Base-by-base conservation (phyloP, 495 filamentous ascomycete species). In the Neurospora africana region DNA sequence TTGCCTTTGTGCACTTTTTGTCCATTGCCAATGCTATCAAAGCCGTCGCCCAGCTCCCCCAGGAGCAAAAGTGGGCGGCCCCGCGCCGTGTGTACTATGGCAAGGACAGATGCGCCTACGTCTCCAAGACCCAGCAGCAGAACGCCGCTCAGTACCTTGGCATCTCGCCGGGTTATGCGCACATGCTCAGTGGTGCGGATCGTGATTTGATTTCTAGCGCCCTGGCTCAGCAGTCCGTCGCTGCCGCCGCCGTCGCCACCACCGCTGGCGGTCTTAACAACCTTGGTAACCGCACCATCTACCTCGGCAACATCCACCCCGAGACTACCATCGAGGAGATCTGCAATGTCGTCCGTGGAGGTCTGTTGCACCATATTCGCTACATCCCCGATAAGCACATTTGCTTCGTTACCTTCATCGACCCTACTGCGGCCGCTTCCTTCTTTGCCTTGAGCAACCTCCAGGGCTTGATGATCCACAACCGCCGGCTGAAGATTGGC, bases 341-440 rank as follows among this genome's bases (percentile, higher is more conserved):
- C 80, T 98, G 94, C 85, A 98, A 98, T 77, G 94, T 98, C 68
- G 94, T 98, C 36, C 90, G 94, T 68, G 94, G 94, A 58, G 94
- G 94, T 73, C 85, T 98, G 72, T 84, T 99, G 77, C 95, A 99
- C 80, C 95, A 99, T 81, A 95, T 99, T 81, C 93, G 95, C 70
- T 99, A 98, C 83, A 99, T 99, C 76, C 96, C 95, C 35, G 95
- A 99, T 84, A 99, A 99, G 87, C 95, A 99, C 82, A 99, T 98
- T 76, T 99, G 95, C 85, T 99, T 99, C 76, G 95, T 99, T 44
- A 99, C 95, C 3, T 99, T 99, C 83, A 98, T 99, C 80, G 95
- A 99, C 81, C 95, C 95, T 40, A 99, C 96, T 21, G 95, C 95
- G 9, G 96, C 95, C 17, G 95, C 95, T 68, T 97, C 94, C 4